phyloP scores from a whole-genome alignment of 306 rosid species.

The Dryas alaskensis region DNA sequence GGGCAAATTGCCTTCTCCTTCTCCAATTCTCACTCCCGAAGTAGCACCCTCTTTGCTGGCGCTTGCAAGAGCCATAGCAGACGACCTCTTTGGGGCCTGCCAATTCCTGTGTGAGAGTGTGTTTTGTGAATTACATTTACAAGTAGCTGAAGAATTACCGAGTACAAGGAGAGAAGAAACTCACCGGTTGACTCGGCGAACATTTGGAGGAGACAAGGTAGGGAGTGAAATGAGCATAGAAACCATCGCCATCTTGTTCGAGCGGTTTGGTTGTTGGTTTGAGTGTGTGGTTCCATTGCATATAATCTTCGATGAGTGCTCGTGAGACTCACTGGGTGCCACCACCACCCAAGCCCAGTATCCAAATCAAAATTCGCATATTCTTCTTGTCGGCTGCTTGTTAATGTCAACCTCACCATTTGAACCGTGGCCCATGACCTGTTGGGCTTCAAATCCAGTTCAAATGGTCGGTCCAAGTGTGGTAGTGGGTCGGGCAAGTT shows the following conservation, averaged over 20 bases:
- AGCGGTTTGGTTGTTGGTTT: not conserved
- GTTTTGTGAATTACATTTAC: not conserved
- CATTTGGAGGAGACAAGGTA: conserved; percentile 36
- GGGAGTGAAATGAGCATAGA: conserved; percentile 50
- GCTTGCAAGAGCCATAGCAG: conserved; percentile 62
- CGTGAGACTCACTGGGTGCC: not conserved
- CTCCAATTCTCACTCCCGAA: conserved; percentile 56
- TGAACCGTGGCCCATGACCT: too few relatives aligned
- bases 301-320: not conserved
- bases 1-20: conserved; percentile 84
- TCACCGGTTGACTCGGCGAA: conserved; percentile 49
- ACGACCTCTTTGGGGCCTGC: conserved; percentile 25
- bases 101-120: not conserved
- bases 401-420: too few relatives aligned
- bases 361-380: not conserved
- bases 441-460: too few relatives aligned
- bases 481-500: not conserved
- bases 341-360: conserved; percentile 2
- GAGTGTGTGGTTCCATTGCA: not conserved
- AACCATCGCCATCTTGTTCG: conserved; percentile 45
- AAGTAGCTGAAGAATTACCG: not conserved
- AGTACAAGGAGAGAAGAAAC: conserved; percentile 10
- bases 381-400: not conserved
- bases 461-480: too few relatives aligned
- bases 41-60: conserved; percentile 38